Evolutionary conservation across 2,329 filamentous ascomycete genomes (phyloP).

Genomic region (Escovopsis weberi): DNA sequence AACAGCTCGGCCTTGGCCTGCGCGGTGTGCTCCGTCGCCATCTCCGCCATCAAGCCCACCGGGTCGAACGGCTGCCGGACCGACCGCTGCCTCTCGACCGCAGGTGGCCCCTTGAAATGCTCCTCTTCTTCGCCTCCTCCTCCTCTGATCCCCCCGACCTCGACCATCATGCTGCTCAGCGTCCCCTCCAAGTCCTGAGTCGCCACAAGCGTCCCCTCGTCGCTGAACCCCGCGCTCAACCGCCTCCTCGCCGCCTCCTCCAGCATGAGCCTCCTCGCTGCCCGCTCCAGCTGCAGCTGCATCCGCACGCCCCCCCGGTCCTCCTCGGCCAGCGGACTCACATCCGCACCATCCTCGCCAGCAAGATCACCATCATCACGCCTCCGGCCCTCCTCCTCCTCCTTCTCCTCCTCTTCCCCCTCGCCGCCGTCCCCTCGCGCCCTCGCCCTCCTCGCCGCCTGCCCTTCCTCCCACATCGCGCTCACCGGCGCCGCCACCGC

Average conservation of each 20-base stretch:
- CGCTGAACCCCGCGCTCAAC: too few species aligned
- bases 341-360: slow-evolving; percentile 20
- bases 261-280: slow-evolving; percentile 1
- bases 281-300: neutral
- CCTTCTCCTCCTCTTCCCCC: too few species aligned
- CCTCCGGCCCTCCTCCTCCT: too few species aligned
- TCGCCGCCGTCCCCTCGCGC: slow-evolving; percentile 4
- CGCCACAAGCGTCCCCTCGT: too few species aligned
- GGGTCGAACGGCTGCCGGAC: slow-evolving; percentile 19
- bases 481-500: slow-evolving; percentile 20
- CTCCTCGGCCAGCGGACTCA: slow-evolving; percentile 28
- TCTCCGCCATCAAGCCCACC: slow-evolving; percentile 31
- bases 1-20: slow-evolving; percentile 26
- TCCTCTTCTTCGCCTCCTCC: neutral
- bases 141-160: slow-evolving; percentile 5
- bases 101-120: too few species aligned
- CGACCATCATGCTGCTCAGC: neutral
- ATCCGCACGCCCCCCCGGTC: slow-evolving; percentile 19
- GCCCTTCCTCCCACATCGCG: slow-evolving; percentile 18
- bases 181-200: too few species aligned
- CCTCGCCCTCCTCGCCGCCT: slow-evolving; percentile 15
- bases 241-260: slow-evolving; percentile 15
- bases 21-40: slow-evolving; percentile 29
- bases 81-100: neutral
- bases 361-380: slow-evolving; percentile 21